A percentile compares a stretch with the other conserved stretches of the same genome.
Evolutionary conservation across 1,284 basidiomycete genomes (phyloP).

Genomic region (Meira nashicola): DNA sequence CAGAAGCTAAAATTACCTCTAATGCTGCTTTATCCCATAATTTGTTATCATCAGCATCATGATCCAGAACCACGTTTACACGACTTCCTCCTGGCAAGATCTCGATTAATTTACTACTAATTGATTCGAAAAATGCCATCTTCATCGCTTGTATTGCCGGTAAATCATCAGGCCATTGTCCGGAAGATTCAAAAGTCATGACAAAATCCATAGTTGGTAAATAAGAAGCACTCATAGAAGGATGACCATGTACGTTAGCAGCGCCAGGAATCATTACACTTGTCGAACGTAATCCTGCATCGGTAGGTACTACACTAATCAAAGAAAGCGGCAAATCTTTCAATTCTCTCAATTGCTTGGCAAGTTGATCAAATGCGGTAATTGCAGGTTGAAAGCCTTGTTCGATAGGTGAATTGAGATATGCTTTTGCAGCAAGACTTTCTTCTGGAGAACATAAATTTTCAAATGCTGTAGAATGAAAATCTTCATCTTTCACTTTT

Average conservation of each 20-base stretch:
- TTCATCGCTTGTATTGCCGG: slow-evolving; percentile 90
- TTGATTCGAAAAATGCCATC: slow-evolving; percentile 65
- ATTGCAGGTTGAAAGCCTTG: slow-evolving; percentile 69
- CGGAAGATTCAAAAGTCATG: slow-evolving; percentile 66
- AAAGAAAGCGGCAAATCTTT: slow-evolving; percentile 73
- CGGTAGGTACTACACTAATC: slow-evolving; percentile 66
- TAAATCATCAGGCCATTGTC: slow-evolving; percentile 91
- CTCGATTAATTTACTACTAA: slow-evolving; percentile 35
- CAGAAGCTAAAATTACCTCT: slow-evolving; percentile 73
- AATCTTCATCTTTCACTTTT: slow-evolving; percentile 56
- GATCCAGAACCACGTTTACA: slow-evolving; percentile 55
- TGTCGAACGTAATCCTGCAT: slow-evolving; percentile 71
- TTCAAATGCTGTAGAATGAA: slow-evolving; percentile 63
- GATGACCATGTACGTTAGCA: slow-evolving; percentile 36
- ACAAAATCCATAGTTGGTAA: slow-evolving; percentile 57
- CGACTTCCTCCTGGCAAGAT: slow-evolving; percentile 2
- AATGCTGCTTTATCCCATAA: slow-evolving; percentile 60
- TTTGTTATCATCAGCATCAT: slow-evolving; percentile 50
- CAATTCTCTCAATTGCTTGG: slow-evolving; percentile 70
- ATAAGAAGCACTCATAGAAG: slow-evolving; percentile 48
- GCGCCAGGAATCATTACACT: slow-evolving; percentile 70
- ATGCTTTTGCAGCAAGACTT: slow-evolving; percentile 42
- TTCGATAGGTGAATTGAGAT: slow-evolving; percentile 49
- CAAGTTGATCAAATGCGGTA: slow-evolving; percentile 73
- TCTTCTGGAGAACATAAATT: slow-evolving; percentile 60